Conservation (phyloP, 2,329 filamentous ascomycete species). For the Leptographium procerum region DNA sequence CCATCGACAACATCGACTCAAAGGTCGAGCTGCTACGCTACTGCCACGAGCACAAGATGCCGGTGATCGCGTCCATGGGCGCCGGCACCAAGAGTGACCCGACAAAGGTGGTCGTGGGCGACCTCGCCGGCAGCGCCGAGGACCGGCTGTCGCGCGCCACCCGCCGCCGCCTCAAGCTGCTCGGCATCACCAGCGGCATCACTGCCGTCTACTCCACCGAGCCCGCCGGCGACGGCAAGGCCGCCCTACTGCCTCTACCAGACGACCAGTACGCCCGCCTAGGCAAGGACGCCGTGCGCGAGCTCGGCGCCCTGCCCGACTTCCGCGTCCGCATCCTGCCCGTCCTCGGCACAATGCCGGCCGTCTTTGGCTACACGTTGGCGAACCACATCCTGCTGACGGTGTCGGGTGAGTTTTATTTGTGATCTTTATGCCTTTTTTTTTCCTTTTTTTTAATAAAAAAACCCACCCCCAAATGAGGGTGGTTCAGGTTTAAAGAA, state of each 20-base stretch:
- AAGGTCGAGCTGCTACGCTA: conserved; percentile 87
- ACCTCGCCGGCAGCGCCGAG: conserved; percentile 79
- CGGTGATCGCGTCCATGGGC: conserved; percentile 90
- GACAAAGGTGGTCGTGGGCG: conserved; percentile 78
- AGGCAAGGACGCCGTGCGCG: conserved; percentile 59
- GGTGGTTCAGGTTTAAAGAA: no score
- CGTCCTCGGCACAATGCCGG: conserved; percentile 93
- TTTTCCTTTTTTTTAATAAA: neutral
- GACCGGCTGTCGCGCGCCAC: conserved; percentile 82
- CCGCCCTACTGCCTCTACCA: conserved; percentile 71
- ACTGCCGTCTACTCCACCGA: conserved; percentile 90
- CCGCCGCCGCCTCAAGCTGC: conserved; percentile 61
- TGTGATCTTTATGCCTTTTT: neutral
- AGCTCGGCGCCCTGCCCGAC: conserved; percentile 79
- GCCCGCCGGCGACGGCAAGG: conserved; percentile 81
- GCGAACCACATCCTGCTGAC: conserved; percentile 88
- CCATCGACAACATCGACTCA: conserved; percentile 96
- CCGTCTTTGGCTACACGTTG: conserved; percentile 81
- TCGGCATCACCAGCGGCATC: conserved; percentile 74
- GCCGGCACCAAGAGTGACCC: conserved; percentile 85
- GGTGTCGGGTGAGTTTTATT: conserved; percentile 36
- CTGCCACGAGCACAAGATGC: conserved; percentile 65
- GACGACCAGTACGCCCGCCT: conserved; percentile 75
- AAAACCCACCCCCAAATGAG: no score
- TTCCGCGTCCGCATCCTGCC: conserved; percentile 93